These are phyloP conservation scores for Sordariomycetes sp. DNA, from an alignment of 2,329 filamentous ascomycete genomes.

Conservation along the genomic window DNA sequence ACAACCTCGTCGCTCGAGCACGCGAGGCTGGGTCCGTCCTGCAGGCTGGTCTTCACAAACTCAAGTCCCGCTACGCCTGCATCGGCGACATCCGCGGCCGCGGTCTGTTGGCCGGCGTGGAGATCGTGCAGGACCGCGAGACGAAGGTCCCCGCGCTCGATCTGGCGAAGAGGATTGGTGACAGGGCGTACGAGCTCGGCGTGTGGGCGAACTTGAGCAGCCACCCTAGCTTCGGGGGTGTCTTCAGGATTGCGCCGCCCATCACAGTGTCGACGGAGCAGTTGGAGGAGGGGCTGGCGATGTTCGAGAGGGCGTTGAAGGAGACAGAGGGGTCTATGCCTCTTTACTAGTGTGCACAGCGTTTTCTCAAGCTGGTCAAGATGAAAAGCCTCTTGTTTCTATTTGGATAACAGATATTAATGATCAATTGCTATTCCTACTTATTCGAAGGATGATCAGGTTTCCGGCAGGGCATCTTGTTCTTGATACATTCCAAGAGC, in stretches of 20 bases:
- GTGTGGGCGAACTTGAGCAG: conserved; percentile 48
- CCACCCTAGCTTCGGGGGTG: conserved; percentile 43
- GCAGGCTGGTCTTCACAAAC: conserved; percentile 31
- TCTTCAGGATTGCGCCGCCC: conserved; percentile 51
- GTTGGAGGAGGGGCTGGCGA: conserved; percentile 38
- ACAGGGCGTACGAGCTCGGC: conserved; percentile 39
- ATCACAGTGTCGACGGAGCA: conserved; percentile 45
- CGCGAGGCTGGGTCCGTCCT: conserved; percentile 33
- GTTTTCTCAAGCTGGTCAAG: no score
- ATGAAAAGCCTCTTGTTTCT: no score
- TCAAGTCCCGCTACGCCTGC: conserved; percentile 45
- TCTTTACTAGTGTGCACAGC: conserved; percentile 15
- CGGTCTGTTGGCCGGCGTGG: conserved; percentile 48
- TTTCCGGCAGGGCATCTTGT: no score
- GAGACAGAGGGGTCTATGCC: conserved; percentile 19
- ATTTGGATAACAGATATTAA: no score
- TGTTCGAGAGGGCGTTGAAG: conserved; percentile 47
- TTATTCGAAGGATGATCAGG: no score
- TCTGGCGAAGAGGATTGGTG: conserved; percentile 35
- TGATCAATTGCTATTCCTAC: no score
- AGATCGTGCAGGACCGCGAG: conserved; percentile 42
- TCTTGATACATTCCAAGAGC: no score
- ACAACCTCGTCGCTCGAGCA: conserved; percentile 38
- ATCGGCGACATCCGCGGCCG: conserved; percentile 53
- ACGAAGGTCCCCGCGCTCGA: conserved; percentile 37